Base-by-base conservation (phyloP, 2,329 filamentous ascomycete genomes). In the Microcyclosporella mali region DNA sequence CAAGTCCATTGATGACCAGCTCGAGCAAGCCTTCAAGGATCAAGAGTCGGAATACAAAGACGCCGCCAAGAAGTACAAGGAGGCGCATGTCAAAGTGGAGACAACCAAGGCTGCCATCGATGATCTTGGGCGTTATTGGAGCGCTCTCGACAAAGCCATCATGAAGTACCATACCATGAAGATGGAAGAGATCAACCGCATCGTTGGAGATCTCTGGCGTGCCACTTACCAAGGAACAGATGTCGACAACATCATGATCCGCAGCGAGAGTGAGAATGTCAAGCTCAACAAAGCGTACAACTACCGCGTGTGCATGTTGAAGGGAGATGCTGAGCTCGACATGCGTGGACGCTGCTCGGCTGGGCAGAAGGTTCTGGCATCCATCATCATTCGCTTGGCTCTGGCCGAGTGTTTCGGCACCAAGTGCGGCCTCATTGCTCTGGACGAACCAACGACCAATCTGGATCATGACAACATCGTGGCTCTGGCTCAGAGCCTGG, bases 281-380 rank as follows among this genome's bases (percentile, higher is more conserved):
- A 78, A 79, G 43, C 82, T 79, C 40, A 88, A 87, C 58, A 82
- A 87, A 57, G 85, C 75, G 49, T 97, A 97, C 75, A 97, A 98
- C 68, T 98, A 98, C 72, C 86, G 92, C 35, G 71, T 98, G 4
- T 89, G 87, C 66, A 98, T 98, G 92, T 81, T 95, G 56, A 98
- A 98, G 70, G 84, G 90, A 62, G 88, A 94, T 59, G 87, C 85
- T 1, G 92, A 98, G 66, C 95, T 98, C 88, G 92, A 98, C 69
- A 98, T 98, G 92, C 87, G 92, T 50, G 94, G 92, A 1, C 86
- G 92, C 42, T 98, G 92, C 73, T 94, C 86, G 54, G 92, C 92
- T 1, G 92, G 92, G 3, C 92, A 98, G 65, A 95, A 94, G 67
- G 90, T 98, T 19, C 79, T 98, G 19, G 92, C 92, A 3, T 88